phyloP scores from a whole-genome alignment of 2,329 filamentous ascomycete species.

The Epichloe uncinata region DNA sequence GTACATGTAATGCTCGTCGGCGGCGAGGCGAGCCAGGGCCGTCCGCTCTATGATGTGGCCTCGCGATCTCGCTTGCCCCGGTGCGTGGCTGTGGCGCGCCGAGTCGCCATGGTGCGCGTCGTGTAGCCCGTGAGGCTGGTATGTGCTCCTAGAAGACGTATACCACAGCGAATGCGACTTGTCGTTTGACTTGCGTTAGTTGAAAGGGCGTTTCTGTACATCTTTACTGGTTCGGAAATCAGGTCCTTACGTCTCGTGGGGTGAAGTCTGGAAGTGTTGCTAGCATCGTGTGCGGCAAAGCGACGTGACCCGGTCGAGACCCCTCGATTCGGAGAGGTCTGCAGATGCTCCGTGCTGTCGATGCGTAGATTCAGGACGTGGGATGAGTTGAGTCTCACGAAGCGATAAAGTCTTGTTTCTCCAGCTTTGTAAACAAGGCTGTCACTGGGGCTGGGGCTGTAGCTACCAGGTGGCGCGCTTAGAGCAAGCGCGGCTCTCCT shows the following conservation, averaged over 20 bases:
- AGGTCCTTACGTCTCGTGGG: slow-evolving; percentile 50
- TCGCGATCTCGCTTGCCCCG: slow-evolving; percentile 23
- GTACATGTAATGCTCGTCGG: slow-evolving; percentile 66
- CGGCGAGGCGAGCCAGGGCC: slow-evolving; percentile 53
- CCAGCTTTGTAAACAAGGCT: too few relatives aligned
- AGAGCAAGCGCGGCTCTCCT: too few relatives aligned
- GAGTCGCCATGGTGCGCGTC: slow-evolving; percentile 19
- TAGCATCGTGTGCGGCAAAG: slow-evolving; percentile 32
- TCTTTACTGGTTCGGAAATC: background rate
- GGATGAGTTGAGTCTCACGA: background rate
- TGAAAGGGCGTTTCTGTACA: background rate
- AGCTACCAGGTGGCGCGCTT: too few relatives aligned
- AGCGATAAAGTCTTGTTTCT: background rate
- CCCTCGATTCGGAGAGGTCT: background rate
- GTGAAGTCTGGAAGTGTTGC: slow-evolving; percentile 52
- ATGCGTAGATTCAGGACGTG: background rate
- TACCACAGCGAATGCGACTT: slow-evolving; percentile 71
- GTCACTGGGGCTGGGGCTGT: too few relatives aligned
- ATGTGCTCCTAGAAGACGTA: slow-evolving; percentile 44
- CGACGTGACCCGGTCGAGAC: background rate
- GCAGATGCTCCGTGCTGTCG: background rate
- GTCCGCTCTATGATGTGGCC: slow-evolving; percentile 40
- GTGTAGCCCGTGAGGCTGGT: slow-evolving; percentile 20
- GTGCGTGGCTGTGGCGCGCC: slow-evolving; percentile 16
- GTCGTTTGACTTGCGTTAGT: background rate